Conservation (phyloP, 805 yeast genomes). For the Candida maesae region DNA sequence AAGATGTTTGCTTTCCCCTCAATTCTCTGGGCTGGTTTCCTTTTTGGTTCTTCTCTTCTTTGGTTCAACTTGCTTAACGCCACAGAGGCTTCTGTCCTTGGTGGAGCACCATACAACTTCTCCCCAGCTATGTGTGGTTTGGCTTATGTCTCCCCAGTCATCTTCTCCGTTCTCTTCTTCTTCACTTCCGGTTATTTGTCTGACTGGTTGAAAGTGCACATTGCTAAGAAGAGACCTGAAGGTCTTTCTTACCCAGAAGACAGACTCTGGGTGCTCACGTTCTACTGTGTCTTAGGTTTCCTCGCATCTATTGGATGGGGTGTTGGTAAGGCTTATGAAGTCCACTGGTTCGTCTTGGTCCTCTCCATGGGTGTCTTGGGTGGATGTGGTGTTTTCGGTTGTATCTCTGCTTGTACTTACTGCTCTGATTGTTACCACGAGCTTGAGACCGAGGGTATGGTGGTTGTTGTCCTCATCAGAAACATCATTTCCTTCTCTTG, state of each 20-base stretch:
- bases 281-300: slow-evolving; percentile 48
- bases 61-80: slow-evolving; percentile 49
- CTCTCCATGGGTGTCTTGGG: slow-evolving; percentile 55
- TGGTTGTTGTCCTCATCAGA: slow-evolving; percentile 52
- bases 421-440: slow-evolving; percentile 56
- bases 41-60: slow-evolving; percentile 45
- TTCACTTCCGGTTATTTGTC: slow-evolving; percentile 46
- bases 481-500: slow-evolving; percentile 59
- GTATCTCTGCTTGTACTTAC: slow-evolving; percentile 49
- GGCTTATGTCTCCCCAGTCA: slow-evolving; percentile 49
- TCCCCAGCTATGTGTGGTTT: slow-evolving; percentile 44
- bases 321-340: slow-evolving; percentile 51
- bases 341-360: slow-evolving; percentile 53
- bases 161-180: slow-evolving; percentile 42
- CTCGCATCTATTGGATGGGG: slow-evolving; percentile 59
- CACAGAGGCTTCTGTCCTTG: slow-evolving; percentile 42
- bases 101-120: slow-evolving; percentile 48
- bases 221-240: slow-evolving; percentile 44
- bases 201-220: slow-evolving; percentile 45
- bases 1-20: slow-evolving; percentile 45
- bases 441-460: slow-evolving; percentile 51
- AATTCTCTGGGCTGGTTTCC: slow-evolving; percentile 55
- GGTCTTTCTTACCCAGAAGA: slow-evolving; percentile 57
- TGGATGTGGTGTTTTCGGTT: slow-evolving; percentile 50
- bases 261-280: slow-evolving; percentile 50